Percentiles rank a stretch among this genome's conserved stretches.
Conservation (phyloP, 2,329 filamentous ascomycete species). For the Fusarium sp. region DNA sequence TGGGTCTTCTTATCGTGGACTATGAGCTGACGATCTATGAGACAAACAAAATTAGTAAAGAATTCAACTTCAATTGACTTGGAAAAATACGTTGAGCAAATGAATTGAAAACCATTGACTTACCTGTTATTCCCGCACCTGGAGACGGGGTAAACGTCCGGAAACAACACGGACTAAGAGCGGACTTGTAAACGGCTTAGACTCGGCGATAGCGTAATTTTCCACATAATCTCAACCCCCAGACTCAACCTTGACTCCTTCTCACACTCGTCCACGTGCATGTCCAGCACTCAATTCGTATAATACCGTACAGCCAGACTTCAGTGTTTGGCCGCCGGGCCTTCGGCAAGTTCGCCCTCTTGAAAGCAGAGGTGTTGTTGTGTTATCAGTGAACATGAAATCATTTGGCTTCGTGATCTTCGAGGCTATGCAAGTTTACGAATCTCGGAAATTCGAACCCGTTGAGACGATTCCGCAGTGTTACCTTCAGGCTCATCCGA, state of each 20-base stretch:
- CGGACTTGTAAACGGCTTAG: constrained; percentile 16
- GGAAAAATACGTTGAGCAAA: not conserved
- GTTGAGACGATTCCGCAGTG: constrained; percentile 1
- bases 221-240: not conserved
- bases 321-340: constrained; percentile 17
- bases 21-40: not conserved
- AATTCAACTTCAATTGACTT: not conserved
- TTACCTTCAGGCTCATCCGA: constrained; percentile 3
- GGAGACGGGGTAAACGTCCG: not conserved
- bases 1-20: constrained; percentile 12
- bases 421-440: constrained; percentile 14
- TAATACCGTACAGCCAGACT: not conserved
- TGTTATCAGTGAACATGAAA: constrained; percentile 24
- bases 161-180: constrained; percentile 12
- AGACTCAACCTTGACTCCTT: not conserved
- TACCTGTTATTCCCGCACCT: not conserved
- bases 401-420: not conserved
- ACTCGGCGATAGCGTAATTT: constrained; percentile 28
- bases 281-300: not conserved
- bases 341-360: not conserved
- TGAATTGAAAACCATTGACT: not conserved
- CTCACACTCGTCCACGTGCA: not conserved
- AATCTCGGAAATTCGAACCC: not conserved
- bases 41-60: not conserved
- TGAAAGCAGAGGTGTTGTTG: not conserved